A percentile compares a stretch with the other conserved stretches of the same genome.
Evolutionary conservation across 768 basidiomycete species (phyloP).

Genomic region (Mycena indigotica): DNA sequence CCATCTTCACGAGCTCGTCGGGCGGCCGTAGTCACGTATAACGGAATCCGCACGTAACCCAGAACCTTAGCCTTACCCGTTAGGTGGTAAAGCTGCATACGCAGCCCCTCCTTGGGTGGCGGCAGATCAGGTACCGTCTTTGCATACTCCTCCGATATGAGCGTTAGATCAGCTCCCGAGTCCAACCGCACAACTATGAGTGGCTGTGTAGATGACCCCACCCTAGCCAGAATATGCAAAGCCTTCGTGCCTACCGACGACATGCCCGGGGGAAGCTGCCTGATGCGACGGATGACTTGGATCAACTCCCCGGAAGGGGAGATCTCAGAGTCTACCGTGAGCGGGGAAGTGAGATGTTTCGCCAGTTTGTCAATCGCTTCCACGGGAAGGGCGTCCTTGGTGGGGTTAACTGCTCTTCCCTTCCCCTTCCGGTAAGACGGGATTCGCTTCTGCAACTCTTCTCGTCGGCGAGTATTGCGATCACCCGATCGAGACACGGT

Average conservation of each 20-base stretch:
- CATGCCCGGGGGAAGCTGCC: background rate
- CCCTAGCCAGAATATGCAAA: background rate
- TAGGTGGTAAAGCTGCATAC: too few relatives aligned
- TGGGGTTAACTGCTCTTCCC: background rate
- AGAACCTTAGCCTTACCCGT: too few relatives aligned
- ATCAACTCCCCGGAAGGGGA: background rate
- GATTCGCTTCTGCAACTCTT: background rate
- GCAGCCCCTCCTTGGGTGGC: too few relatives aligned
- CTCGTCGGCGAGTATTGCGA: background rate
- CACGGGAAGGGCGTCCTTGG: background rate
- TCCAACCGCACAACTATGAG: background rate
- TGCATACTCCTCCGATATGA: too few relatives aligned
- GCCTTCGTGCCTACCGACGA: background rate
- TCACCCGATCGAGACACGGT: background rate
- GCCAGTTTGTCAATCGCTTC: background rate
- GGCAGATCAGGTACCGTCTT: slow-evolving; percentile 16
- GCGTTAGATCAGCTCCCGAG: background rate
- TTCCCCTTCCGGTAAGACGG: background rate
- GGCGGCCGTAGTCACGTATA: slow-evolving; percentile 10
- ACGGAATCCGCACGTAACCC: too few relatives aligned
- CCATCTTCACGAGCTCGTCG: slow-evolving; percentile 10
- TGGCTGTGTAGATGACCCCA: background rate
- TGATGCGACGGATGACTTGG: background rate
- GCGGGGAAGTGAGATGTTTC: background rate
- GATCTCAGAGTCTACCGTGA: background rate